Evolutionary conservation across 495 filamentous ascomycete genomes (phyloP).

Genomic region (Wilcoxina mikolae): DNA sequence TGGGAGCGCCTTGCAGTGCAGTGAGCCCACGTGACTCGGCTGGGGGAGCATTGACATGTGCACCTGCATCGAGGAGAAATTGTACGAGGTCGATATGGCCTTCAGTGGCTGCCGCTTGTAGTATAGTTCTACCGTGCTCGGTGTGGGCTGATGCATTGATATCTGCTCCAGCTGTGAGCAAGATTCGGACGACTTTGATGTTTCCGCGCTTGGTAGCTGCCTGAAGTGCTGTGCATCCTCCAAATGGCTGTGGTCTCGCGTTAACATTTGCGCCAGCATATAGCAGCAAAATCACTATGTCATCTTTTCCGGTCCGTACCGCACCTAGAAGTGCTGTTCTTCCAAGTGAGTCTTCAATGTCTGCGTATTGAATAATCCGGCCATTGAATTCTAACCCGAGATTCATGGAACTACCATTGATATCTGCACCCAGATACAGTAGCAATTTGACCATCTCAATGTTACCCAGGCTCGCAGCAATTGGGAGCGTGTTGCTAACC

Average conservation of each 20-base stretch:
- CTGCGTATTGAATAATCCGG: no score
- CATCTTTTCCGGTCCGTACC: neutral
- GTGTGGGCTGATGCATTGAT: neutral
- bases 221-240: conserved; percentile 4
- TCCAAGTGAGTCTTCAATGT: neutral
- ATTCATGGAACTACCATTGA: neutral
- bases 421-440: neutral
- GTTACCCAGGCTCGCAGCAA: neutral
- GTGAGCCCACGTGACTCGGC: conserved; percentile 9
- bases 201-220: neutral
- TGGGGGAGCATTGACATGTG: conserved; percentile 1
- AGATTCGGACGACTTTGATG: neutral
- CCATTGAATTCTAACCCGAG: no score
- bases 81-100: conserved; percentile 5
- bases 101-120: neutral
- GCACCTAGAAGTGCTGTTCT: neutral
- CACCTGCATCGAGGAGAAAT: conserved; percentile 6
- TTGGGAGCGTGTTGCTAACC: neutral
- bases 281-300: neutral
- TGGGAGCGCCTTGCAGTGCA: conserved; percentile 12
- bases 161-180: neutral
- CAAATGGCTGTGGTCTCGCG: neutral
- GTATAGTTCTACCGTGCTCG: neutral
- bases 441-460: neutral
- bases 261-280: conserved; percentile 1